Evolutionary conservation across 176 grass and related monocot genomes (phyloP), one percentile per base, ranked within the genome.

Genomic region (Bolboschoenus planiculmis): DNA sequence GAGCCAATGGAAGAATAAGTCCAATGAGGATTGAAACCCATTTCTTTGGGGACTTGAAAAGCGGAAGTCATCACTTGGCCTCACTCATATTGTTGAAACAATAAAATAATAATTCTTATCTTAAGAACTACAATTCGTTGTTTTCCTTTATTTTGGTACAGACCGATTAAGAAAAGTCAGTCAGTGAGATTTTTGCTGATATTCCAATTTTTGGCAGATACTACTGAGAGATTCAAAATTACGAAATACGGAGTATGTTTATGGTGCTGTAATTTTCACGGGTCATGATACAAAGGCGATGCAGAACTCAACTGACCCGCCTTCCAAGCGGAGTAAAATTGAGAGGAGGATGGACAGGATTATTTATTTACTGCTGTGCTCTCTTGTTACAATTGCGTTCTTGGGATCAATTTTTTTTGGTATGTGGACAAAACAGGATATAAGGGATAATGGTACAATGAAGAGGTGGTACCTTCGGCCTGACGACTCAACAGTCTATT

Each of bases 281-380:
- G 97, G 97, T 46, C 93, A 93, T 74, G 93, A 99, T 90, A 96
- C 97, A 81, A 99, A 99, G 85, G 91, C 58, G 24, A 96, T 99
- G 93, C 93, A 99, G 81, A 99, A 99, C 90, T 81, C 97, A 31
- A 99, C 90, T 34, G 85, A 87, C 26, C 97, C 97, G 61, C 93
- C 97, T 80, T 96, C 97, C 34, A 99, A 99, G 87, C 89, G 97
- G 79, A 99, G 97, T 86, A 96, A 93, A 81, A 88, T 99, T 29
- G 97, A 99, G 85, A 87, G 83, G 72, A 96, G 88, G 85, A 93
- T 99, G 97, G 93, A 96, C 92, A 48, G 57, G 54, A 87, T 99
- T 74, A 96, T 99, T 87, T 99, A 99, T 78, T 27, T 99, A 61
- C 75, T 99, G 48, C 82, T 99, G 61, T 88, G 77, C 68, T 90